These are phyloP conservation scores for Tetraselmis striata DNA, from an alignment of 139 green algal genomes.

Conservation along the genomic window DNA sequence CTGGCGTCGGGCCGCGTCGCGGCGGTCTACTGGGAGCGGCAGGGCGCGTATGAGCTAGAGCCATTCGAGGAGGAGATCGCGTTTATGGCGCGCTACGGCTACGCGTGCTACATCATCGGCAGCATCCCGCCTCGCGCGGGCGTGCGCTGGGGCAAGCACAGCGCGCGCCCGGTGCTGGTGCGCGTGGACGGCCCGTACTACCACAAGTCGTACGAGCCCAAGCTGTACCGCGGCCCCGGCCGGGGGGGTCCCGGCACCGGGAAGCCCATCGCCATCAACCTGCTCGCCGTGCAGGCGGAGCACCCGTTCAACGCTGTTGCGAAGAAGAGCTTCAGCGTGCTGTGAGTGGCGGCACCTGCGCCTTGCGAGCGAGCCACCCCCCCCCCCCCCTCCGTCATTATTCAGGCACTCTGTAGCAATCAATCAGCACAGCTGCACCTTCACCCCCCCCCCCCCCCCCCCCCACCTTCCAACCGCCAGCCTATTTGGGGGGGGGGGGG, in stretches of 20 bases:
- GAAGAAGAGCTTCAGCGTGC: neutral
- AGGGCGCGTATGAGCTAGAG: neutral
- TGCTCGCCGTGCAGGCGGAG: neutral
- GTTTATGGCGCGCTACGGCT: neutral
- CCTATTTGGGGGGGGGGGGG: too few species aligned
- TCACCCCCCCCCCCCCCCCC: too few species aligned
- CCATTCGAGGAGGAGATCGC: neutral
- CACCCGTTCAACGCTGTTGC: neutral
- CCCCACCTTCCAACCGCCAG: too few species aligned
- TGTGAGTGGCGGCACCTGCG: too few species aligned
- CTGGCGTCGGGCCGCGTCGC: neutral
- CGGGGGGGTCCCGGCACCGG: neutral
- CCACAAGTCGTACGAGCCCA: neutral
- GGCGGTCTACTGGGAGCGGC: neutral
- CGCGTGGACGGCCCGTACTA: neutral
- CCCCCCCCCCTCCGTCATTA: too few species aligned
- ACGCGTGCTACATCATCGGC: neutral
- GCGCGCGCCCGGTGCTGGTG: neutral
- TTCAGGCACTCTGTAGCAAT: too few species aligned
- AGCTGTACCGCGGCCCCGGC: neutral
- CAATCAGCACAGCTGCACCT: too few species aligned
- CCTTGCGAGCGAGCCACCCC: too few species aligned
- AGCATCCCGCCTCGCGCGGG: neutral
- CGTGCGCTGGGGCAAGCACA: neutral
- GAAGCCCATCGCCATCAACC: neutral